Conservation (phyloP, 1,284 basidiomycete species). For the Microbotryomycetes sp. region DNA sequence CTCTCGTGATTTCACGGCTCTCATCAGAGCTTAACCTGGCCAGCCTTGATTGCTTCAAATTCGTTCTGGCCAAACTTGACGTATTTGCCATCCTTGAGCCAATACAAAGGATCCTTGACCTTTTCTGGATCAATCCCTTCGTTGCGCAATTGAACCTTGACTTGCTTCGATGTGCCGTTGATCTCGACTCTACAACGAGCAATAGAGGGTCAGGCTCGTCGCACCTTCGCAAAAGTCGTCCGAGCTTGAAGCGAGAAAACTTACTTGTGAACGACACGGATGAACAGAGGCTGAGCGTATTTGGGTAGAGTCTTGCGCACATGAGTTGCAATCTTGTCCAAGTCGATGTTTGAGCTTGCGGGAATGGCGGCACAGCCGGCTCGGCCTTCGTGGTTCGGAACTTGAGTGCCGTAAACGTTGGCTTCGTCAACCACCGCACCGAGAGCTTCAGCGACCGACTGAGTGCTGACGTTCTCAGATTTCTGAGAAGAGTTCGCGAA, state of each 20-base stretch:
- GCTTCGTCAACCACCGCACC: conserved; percentile 40
- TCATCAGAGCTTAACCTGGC: not conserved
- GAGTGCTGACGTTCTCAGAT: conserved; percentile 40
- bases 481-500: not conserved
- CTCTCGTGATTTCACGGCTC: too few species aligned
- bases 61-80: conserved; percentile 11
- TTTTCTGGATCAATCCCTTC: conserved; percentile 40
- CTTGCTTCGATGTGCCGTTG: conserved; percentile 42
- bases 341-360: conserved; percentile 33
- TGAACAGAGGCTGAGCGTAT: conserved; percentile 43
- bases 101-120: conserved; percentile 18
- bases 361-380: conserved; percentile 44
- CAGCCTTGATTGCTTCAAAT: conserved; percentile 13
- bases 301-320: conserved; percentile 39
- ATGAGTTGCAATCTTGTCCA: conserved; percentile 33
- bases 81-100: conserved; percentile 21
- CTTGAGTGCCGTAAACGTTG: conserved; percentile 43
- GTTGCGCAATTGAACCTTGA: conserved; percentile 40
- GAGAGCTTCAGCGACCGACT: conserved; percentile 39
- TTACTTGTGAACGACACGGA: conserved; percentile 36
- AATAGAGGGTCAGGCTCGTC: not conserved
- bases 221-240: not conserved
- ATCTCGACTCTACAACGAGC: conserved; percentile 31
- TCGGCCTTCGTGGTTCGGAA: conserved; percentile 41
- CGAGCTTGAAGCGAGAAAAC: not conserved